phyloP scores from a whole-genome alignment of 2,329 filamentous ascomycete species.

The Dothideomycetes sp. region DNA sequence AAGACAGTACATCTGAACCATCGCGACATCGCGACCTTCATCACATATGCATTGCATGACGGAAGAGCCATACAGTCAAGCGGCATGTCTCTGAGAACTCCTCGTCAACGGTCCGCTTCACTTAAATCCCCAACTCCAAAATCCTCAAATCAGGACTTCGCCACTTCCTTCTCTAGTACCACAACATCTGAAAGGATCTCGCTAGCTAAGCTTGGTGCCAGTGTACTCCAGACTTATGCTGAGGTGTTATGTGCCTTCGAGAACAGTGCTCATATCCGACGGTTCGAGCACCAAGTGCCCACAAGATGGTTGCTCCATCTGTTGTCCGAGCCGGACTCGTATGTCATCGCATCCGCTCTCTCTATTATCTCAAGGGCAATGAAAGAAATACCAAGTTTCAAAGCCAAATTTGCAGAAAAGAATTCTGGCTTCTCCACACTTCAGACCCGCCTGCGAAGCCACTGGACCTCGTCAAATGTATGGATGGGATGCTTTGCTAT shows the following conservation, averaged over 20 bases:
- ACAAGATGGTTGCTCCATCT: slow-evolving; percentile 76
- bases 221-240: slow-evolving; percentile 68
- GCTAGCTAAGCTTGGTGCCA: slow-evolving; percentile 63
- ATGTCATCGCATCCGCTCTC: slow-evolving; percentile 69
- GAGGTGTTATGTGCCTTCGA: slow-evolving; percentile 66
- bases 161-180: not conserved
- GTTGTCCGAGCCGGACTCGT: slow-evolving; percentile 74
- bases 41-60: slow-evolving; percentile 82
- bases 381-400: slow-evolving; percentile 72
- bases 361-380: slow-evolving; percentile 79
- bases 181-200: slow-evolving; percentile 22
- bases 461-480: slow-evolving; percentile 77
- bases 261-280: slow-evolving; percentile 61
- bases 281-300: slow-evolving; percentile 88
- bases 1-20: slow-evolving; percentile 79
- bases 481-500: slow-evolving; percentile 88
- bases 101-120: slow-evolving; percentile 4
- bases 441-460: slow-evolving; percentile 69
- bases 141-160: not conserved
- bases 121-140: not conserved
- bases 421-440: slow-evolving; percentile 83
- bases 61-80: slow-evolving; percentile 7
- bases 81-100: not conserved
- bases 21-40: slow-evolving; percentile 78
- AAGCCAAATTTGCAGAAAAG: slow-evolving; percentile 75